Percentiles rank a stretch among this genome's conserved stretches.
phyloP scores from a whole-genome alignment of 805 yeast genomes.

The Pichia gijzeniarum region DNA sequence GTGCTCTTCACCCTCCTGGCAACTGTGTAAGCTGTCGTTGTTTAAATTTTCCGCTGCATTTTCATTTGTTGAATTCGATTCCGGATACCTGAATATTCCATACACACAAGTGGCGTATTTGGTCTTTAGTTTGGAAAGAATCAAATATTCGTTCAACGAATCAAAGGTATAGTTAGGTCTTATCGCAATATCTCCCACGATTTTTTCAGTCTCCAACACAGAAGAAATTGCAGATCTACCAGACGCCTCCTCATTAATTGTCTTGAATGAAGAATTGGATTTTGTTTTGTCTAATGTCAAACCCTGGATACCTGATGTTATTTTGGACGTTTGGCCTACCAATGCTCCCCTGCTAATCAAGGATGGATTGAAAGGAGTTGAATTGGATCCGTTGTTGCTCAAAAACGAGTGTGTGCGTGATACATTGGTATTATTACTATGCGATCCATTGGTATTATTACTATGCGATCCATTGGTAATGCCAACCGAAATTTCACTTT shows the following conservation, averaged over 20 bases:
- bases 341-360: no score
- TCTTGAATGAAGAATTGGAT: not conserved
- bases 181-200: not conserved
- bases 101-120: constrained; percentile 13
- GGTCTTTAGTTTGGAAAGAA: constrained; percentile 15
- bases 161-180: constrained; percentile 13
- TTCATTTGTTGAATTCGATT: not conserved
- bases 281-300: not conserved
- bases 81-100: constrained; percentile 12
- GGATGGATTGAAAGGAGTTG: no score
- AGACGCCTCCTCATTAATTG: not conserved
- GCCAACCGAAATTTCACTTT: constrained; percentile 1
- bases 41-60: not conserved
- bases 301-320: not conserved
- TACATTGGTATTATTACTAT: no score
- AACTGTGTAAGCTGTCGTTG: not conserved
- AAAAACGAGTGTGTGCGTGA: no score
- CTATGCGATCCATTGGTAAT: no score
- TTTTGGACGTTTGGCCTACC: not conserved
- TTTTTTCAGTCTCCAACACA: not conserved
- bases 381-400: no score
- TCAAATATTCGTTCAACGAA: constrained; percentile 25
- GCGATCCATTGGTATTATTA: no score
- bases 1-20: not conserved
- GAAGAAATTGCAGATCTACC: no score